Evolutionary conservation across 345 rosid genomes (phyloP), one percentile per base, ranked within the genome.

Genomic region (Pistacia integerrima): DNA sequence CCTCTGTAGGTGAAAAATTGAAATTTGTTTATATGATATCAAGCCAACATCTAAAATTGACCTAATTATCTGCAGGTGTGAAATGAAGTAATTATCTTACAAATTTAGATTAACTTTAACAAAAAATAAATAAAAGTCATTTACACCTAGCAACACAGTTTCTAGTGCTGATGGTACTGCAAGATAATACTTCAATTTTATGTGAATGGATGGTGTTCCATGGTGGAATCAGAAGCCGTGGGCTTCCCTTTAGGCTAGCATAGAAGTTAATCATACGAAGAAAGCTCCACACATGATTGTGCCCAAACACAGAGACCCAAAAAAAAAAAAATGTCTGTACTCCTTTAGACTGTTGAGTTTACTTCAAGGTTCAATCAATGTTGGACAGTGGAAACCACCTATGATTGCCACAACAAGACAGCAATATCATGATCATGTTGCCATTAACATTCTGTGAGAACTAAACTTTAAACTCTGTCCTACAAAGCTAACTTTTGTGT

Each of bases 351-450:
- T 57, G 22, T 55, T 63, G 36, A 69, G 63, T 73, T 78, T 52
- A 73, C 62, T 58, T n/a, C 58, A 3, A 73, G 35, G 61, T 61
- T 76, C 77, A 54, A 70, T 61, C 56, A 62, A 10, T 63, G 11
- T 17, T 54, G 49, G 28, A 77, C 51, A 16, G 73, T 52, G 59
- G 75, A 67, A 57, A 64, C 81, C 74, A 78, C 79, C 56, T 3
- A 28, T 58, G 20, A 48, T 65, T 38, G 75, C 67, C 60, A 69
- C 75, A 51, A 67, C 4, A 72, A 72, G 66, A 74, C 68, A 75
- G 69, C 11, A 18, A 20, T 55, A 22, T 38, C 69, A 56, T 76
- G 66, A 77, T 69, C 65, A 18, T 28, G 70, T 35, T 16, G 62
- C 35, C 16, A 62, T 33, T 35, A 35, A 69, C 70, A 76, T 59